These are phyloP conservation scores for Colletotrichum liriopes DNA, from an alignment of 2,329 filamentous ascomycete genomes.

Conservation along the genomic window DNA sequence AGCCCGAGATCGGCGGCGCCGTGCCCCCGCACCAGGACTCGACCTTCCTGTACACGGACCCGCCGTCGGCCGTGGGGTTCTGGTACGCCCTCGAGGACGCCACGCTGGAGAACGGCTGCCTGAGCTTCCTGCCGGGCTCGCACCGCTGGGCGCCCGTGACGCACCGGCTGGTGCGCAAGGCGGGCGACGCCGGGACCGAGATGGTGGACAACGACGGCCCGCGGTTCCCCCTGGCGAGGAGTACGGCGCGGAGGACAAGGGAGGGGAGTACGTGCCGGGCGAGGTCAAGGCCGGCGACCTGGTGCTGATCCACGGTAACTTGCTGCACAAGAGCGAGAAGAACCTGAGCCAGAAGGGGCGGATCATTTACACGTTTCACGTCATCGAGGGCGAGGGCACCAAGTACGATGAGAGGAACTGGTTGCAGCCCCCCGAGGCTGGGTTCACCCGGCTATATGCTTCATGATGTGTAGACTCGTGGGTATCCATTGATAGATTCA, in stretches of 20 bases:
- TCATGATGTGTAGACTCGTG: constrained; percentile 45
- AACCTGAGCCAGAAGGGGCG: constrained; percentile 89
- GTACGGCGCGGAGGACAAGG: constrained; percentile 59
- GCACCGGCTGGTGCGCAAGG: constrained; percentile 81
- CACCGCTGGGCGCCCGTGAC: constrained; percentile 81
- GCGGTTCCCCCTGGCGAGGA: constrained; percentile 72
- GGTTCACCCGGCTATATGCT: constrained; percentile 80
- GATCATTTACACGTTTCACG: constrained; percentile 98
- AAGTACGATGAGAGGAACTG: constrained; percentile 91
- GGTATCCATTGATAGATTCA: constrained; percentile 40
- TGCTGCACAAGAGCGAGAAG: constrained; percentile 96
- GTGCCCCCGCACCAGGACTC: constrained; percentile 94
- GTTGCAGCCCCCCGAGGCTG: constrained; percentile 86
- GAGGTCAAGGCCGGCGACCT: constrained; percentile 93
- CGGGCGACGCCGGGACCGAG: constrained; percentile 70
- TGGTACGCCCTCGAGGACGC: constrained; percentile 98
- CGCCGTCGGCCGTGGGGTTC: constrained; percentile 91
- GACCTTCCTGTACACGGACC: constrained; percentile 91
- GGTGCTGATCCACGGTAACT: constrained; percentile 95
- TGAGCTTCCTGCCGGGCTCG: constrained; percentile 88
- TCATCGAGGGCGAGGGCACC: constrained; percentile 85
- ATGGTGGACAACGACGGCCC: constrained; percentile 80
- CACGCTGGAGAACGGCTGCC: constrained; percentile 86
- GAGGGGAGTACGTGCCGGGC: constrained; percentile 78
- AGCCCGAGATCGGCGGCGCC: constrained; percentile 93